Percentiles rank a stretch among this genome's conserved stretches.
Evolutionary conservation across 257 asterid genomes (phyloP).

Genomic region (Solanum microdontum): DNA sequence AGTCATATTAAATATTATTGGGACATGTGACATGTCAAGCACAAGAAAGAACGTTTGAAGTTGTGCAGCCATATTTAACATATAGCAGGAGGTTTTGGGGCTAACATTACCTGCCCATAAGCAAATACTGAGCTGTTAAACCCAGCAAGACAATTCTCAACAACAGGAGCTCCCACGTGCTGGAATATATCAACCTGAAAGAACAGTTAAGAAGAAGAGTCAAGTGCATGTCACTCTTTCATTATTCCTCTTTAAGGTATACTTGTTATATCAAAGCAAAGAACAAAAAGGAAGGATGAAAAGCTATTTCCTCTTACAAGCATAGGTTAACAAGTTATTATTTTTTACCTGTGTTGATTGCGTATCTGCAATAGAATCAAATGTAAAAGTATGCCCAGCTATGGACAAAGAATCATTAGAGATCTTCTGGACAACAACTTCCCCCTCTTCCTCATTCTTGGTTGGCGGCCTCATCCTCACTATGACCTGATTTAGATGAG

Average conservation of each 20-base stretch:
- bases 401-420: slow-evolving; percentile 61
- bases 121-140: slow-evolving; percentile 98
- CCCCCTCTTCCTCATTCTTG: slow-evolving; percentile 74
- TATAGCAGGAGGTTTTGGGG: not conserved
- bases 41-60: not conserved
- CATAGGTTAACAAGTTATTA: not conserved
- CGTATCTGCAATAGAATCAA: slow-evolving; percentile 76
- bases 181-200: slow-evolving; percentile 81
- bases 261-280: not conserved
- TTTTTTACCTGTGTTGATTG: slow-evolving; percentile 66
- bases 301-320: not conserved
- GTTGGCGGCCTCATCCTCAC: slow-evolving; percentile 90
- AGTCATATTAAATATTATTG: not conserved
- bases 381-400: slow-evolving; percentile 71
- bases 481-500: slow-evolving; percentile 42
- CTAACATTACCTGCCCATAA: slow-evolving; percentile 68
- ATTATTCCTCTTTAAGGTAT: not conserved
- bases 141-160: slow-evolving; percentile 94
- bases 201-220: not conserved
- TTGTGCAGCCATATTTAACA: not conserved
- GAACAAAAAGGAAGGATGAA: not conserved
- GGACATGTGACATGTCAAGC: not conserved
- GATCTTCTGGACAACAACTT: slow-evolving; percentile 46
- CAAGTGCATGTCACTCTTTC: not conserved
- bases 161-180: slow-evolving; percentile 85